Evolutionary conservation across 805 yeast species (phyloP), one percentile per base, ranked within the genome.

Genomic region (Saturnispora mendoncae): DNA sequence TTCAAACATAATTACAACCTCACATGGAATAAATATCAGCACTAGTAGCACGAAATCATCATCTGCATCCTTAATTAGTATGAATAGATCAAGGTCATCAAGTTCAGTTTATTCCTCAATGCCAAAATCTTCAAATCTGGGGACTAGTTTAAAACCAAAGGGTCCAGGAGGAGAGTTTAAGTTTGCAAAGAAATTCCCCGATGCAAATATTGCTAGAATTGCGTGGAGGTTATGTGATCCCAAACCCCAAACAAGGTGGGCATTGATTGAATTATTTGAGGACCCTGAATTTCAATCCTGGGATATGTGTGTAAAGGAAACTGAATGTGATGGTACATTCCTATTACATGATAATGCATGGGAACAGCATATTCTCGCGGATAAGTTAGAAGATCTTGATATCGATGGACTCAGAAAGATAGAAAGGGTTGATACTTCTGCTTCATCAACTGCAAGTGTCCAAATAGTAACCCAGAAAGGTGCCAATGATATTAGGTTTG

Each of bases 161-260:
- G 87, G 86, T 0, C 92, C 92, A 1, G 88, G 90, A 10, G 55
- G 72, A 4, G 92, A 84, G 53, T 81, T 76, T 57, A 76, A 73
- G 51, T 74, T 75, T 68, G 87, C 86, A 0, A 70, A 75, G 42
- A 76, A 69, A 45, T 81, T 83, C 58, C 71, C 71, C 25, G 69
- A 71, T 33, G 57, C 72, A 1, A 79, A 79, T 10, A 78, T 80
- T 19, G 74, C 87, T 1, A 68, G 92, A 51, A 76, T 80, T 4
- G 87, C 87, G 1, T 83, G 90, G 88, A 74, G 84, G 55, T 62
- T 84, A 40, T 73, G 80, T 50, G 88, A 83, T 56, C 84, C 86
- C 5, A 64, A 74, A 15, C 65, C 72, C 1, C 53, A 54, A 1
- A 65, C 76, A 12, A 67, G 94, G 46, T 80, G 78, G 55, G 65